phyloP scores from a whole-genome alignment of 495 filamentous ascomycete species.

The Penicillium goetzii region DNA sequence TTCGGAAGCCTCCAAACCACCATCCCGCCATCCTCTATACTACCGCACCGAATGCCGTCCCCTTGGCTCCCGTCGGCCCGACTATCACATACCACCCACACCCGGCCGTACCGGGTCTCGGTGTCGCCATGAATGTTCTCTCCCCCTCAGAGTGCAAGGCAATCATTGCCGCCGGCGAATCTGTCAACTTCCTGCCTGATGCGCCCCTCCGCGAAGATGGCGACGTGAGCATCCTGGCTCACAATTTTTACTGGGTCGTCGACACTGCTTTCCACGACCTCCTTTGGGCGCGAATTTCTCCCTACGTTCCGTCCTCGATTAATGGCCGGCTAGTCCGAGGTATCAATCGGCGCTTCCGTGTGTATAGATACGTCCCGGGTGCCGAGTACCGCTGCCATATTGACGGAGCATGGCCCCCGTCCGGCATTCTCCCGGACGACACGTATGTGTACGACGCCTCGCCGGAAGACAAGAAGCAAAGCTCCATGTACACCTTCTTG shows the following conservation, averaged over 20 bases:
- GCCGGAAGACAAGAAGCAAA: conserved; percentile 39
- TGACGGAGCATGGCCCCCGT: conserved; percentile 46
- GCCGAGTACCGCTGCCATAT: conserved; percentile 47
- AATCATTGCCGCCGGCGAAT: conserved; percentile 46
- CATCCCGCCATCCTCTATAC: conserved; percentile 46
- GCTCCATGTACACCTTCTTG: conserved; percentile 49
- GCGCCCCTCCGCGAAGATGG: conserved; percentile 44
- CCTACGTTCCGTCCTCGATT: conserved; percentile 36
- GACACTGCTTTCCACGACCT: conserved; percentile 44
- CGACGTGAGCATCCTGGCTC: conserved; percentile 45
- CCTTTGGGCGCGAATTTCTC: conserved; percentile 41
- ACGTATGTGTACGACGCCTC: conserved; percentile 46
- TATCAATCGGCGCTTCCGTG: conserved; percentile 45
- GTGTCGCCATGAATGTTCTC: conserved; percentile 40
- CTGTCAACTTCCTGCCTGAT: conserved; percentile 42
- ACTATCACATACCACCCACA: conserved; percentile 42
- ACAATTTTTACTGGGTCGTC: conserved; percentile 49
- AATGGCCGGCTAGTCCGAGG: conserved; percentile 40
- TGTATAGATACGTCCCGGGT: conserved; percentile 45
- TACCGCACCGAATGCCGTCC: conserved; percentile 37
- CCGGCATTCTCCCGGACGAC: conserved; percentile 39
- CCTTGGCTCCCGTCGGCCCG: conserved; percentile 31
- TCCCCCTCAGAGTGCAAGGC: conserved; percentile 38
- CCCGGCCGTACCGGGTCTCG: conserved; percentile 44
- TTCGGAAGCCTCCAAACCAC: conserved; percentile 46